Evolutionary conservation across 2,329 filamentous ascomycete species (phyloP).

Genomic region (Triangularia verruculosa): DNA sequence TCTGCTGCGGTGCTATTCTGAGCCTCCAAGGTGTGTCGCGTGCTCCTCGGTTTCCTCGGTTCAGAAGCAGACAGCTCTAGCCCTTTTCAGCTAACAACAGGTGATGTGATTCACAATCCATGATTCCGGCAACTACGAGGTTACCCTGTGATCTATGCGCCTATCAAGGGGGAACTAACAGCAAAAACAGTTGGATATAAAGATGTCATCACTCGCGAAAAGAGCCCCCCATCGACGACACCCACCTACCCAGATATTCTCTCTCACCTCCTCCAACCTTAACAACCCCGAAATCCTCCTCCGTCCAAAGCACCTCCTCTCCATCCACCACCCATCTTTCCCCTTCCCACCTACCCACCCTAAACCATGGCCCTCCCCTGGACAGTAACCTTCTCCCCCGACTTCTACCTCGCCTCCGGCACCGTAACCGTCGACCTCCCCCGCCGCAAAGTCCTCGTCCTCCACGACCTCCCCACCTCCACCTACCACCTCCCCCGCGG

Average conservation of each 20-base stretch:
- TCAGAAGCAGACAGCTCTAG: background rate
- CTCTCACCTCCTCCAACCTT: background rate
- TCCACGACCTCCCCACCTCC: slow-evolving; percentile 5
- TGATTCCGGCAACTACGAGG: background rate
- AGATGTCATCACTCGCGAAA: too few species aligned
- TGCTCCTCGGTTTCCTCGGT: background rate
- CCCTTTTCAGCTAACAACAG: background rate
- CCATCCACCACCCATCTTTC: too few species aligned
- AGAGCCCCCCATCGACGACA: too few species aligned
- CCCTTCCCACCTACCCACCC: too few species aligned
- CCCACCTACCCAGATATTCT: too few species aligned
- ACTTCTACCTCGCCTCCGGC: slow-evolving; percentile 21
- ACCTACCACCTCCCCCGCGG: slow-evolving; percentile 22
- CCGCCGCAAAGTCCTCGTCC: slow-evolving; percentile 13
- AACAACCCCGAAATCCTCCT: background rate
- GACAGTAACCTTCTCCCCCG: slow-evolving; percentile 6
- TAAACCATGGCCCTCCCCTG: background rate
- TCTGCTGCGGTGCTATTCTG: background rate
- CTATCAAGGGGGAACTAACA: background rate
- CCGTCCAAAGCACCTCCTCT: background rate
- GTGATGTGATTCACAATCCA: background rate
- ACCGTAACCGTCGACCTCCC: slow-evolving; percentile 19
- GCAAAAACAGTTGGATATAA: background rate
- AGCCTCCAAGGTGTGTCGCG: background rate
- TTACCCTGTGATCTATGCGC: background rate